A percentile compares a stretch with the other conserved stretches of the same genome.
Conservation (phyloP, 306 rosid species). For the Medicago truncatula region DNA sequence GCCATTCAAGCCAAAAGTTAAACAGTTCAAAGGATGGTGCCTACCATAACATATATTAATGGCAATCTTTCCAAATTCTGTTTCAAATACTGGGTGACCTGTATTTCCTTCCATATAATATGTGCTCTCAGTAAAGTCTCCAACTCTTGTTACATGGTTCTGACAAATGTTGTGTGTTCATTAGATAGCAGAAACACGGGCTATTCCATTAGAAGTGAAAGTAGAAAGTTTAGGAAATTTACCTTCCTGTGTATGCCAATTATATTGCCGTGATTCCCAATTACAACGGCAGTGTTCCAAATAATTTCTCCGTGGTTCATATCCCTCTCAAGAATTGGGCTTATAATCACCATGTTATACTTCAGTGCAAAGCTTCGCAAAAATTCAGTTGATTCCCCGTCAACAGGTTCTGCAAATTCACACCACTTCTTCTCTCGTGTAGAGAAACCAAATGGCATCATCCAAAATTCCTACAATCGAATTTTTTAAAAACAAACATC, state of each 20-base stretch:
- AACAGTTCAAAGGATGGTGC: constrained; percentile 93
- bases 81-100: constrained; percentile 94
- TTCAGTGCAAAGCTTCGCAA: constrained; percentile 69
- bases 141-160: constrained; percentile 93
- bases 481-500: constrained; percentile 8
- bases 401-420: constrained; percentile 90
- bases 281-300: constrained; percentile 85
- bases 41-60: constrained; percentile 91
- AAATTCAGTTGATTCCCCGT: constrained; percentile 78
- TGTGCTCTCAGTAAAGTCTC: constrained; percentile 89
- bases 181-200: not conserved
- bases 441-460: constrained; percentile 94
- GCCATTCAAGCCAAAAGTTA: constrained; percentile 91
- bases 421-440: constrained; percentile 95
- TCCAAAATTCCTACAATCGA: constrained; percentile 83
- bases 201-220: constrained; percentile 33
- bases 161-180: constrained; percentile 47
- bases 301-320: constrained; percentile 81
- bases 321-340: constrained; percentile 93
- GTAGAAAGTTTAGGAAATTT: constrained; percentile 45
- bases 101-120: constrained; percentile 94
- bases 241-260: constrained; percentile 96
- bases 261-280: constrained; percentile 87
- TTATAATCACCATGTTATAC: constrained; percentile 90
- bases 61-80: constrained; percentile 82